Conservation (phyloP, 768 basidiomycete genomes). For the Polyporus arcularius region DNA sequence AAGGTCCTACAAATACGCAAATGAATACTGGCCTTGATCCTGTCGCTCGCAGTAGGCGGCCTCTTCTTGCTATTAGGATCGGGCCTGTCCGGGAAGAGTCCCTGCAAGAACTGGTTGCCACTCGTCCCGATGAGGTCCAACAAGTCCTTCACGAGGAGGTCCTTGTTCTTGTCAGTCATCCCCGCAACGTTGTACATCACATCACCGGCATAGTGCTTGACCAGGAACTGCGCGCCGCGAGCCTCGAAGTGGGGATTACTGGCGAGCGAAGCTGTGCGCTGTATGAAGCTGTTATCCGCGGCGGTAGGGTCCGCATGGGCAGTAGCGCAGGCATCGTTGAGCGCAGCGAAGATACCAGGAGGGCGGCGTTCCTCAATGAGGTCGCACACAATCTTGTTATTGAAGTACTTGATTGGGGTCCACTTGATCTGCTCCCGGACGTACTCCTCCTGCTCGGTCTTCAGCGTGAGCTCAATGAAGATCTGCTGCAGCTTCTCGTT, state of each 20-base stretch:
- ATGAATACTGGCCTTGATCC: constrained; percentile 74
- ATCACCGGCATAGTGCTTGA: constrained; percentile 97
- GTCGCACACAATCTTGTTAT: constrained; percentile 97
- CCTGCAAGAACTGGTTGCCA: constrained; percentile 83
- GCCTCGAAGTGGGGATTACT: constrained; percentile 94
- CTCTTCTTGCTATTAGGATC: constrained; percentile 98
- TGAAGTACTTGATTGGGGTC: constrained; percentile 99
- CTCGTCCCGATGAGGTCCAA: constrained; percentile 85
- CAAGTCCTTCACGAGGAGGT: constrained; percentile 91
- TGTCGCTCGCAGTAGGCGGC: constrained; percentile 96
- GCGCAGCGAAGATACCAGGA: constrained; percentile 94
- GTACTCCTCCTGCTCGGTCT: constrained; percentile 99
- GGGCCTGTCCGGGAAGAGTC: constrained; percentile 89
- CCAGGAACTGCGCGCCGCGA: constrained; percentile 91
- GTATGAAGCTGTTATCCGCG: constrained; percentile 95
- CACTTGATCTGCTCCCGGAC: constrained; percentile 98
- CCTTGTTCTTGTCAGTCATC: constrained; percentile 99
- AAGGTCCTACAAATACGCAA: background rate
- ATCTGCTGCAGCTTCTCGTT: constrained; percentile 99
- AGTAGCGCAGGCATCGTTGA: constrained; percentile 99
- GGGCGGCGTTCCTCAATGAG: constrained; percentile 96
- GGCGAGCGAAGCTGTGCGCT: constrained; percentile 79
- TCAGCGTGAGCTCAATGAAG: constrained; percentile 97
- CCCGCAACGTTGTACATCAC: constrained; percentile 97
- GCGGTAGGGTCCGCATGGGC: constrained; percentile 96